phyloP scores from a whole-genome alignment of 2,329 filamentous ascomycete species.

The Pestalotiopsis fici region DNA sequence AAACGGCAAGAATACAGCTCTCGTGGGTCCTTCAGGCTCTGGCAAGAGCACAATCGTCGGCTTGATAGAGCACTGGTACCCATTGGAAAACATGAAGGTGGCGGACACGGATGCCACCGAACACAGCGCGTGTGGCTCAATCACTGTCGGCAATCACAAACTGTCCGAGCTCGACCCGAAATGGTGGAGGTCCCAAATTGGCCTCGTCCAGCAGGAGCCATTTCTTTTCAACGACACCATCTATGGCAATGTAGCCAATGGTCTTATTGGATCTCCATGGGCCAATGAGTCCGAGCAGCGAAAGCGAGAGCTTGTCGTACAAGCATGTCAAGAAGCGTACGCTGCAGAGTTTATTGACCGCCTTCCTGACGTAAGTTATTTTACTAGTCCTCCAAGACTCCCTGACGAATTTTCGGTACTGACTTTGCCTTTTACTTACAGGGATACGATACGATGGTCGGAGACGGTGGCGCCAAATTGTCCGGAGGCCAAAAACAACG shows the following conservation, averaged over 20 bases:
- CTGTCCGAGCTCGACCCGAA: constrained; percentile 20
- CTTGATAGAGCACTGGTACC: constrained; percentile 70
- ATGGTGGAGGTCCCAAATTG: constrained; percentile 60
- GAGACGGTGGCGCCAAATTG: constrained; percentile 62
- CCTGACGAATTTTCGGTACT: constrained; percentile 15
- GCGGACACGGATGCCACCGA: no score
- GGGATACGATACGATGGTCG: constrained; percentile 66
- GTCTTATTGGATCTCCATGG: constrained; percentile 51
- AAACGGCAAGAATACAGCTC: constrained; percentile 65
- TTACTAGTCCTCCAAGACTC: constrained; percentile 27
- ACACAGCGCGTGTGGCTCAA: not conserved
- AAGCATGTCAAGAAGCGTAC: constrained; percentile 64
- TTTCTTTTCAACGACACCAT: constrained; percentile 66
- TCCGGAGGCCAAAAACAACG: constrained; percentile 70
- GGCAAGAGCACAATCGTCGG: constrained; percentile 74
- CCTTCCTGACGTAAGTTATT: constrained; percentile 44
- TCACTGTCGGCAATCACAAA: not conserved
- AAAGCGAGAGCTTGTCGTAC: constrained; percentile 57
- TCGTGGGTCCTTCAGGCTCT: constrained; percentile 70
- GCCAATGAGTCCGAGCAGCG: constrained; percentile 47
- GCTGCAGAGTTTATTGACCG: constrained; percentile 66
- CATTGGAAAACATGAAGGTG: constrained; percentile 46
- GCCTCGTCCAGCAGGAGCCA: constrained; percentile 66
- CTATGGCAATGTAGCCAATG: constrained; percentile 59
- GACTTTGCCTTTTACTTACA: constrained; percentile 53